Conservation (phyloP, 768 basidiomycete species). For the Mycena galericulata region DNA sequence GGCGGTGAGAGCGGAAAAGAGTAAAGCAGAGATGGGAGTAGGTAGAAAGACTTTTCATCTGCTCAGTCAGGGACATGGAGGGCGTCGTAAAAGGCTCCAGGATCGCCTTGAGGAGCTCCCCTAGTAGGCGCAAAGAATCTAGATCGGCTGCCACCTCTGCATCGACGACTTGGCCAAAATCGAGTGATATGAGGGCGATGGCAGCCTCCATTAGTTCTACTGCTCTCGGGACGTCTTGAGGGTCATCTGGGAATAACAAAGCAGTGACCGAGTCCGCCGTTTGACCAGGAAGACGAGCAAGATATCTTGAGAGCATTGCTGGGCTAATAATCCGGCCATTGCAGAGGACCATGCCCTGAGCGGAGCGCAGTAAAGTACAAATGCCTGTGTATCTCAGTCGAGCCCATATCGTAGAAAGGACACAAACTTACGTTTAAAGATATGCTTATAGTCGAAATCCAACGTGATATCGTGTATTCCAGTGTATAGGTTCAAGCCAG, state of each 20-base stretch:
- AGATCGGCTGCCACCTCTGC: too few relatives aligned
- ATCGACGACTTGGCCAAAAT: neutral
- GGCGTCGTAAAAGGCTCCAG: neutral
- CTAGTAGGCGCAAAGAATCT: neutral
- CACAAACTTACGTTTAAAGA: neutral
- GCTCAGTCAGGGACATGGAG: neutral
- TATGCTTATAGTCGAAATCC: neutral
- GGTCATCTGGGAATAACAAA: constrained; percentile 8
- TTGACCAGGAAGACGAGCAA: constrained; percentile 2
- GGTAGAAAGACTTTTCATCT: neutral
- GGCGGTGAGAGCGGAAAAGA: constrained; percentile 5
- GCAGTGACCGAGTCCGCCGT: constrained; percentile 3
- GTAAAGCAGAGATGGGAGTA: constrained; percentile 6
- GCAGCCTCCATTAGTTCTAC: constrained; percentile 1
- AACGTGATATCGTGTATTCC: constrained; percentile 10
- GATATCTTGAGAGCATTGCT: neutral
- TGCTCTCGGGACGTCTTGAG: constrained; percentile 9
- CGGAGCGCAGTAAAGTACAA: neutral
- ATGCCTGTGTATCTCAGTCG: neutral
- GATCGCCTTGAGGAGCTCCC: neutral
- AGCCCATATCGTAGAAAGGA: neutral
- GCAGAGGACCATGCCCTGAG: neutral
- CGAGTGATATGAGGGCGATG: neutral
- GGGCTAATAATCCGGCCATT: neutral
- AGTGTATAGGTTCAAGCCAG: constrained; percentile 33